Conservation (phyloP, 257 asterid species). For the Nicotiana attenuata region DNA sequence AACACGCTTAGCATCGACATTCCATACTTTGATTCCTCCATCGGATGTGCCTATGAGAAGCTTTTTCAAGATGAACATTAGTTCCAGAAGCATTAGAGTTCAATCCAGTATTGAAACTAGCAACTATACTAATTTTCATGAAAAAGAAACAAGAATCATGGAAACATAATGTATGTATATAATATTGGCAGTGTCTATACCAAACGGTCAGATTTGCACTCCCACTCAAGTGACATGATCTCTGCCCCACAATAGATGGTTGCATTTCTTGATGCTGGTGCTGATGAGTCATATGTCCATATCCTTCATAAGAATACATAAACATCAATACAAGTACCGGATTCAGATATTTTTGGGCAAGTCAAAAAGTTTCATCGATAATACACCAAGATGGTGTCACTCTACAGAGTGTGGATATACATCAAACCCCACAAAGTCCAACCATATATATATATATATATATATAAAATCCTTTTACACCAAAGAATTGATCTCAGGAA, state of each 20-base stretch:
- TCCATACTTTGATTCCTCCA: constrained; percentile 99
- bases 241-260: constrained; percentile 98
- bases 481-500: background rate
- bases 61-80: constrained; percentile 50
- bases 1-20: constrained; percentile 91
- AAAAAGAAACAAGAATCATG: constrained; percentile 14
- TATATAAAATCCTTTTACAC: background rate
- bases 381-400: background rate
- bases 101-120: constrained; percentile 20
- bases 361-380: background rate
- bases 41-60: constrained; percentile 97
- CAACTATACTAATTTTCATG: constrained; percentile 10
- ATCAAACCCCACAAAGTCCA: background rate
- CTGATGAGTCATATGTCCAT: constrained; percentile 87
- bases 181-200: constrained; percentile 35
- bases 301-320: constrained; percentile 48
- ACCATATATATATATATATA: background rate
- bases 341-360: background rate
- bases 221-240: constrained; percentile 97
- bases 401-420: background rate
- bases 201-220: constrained; percentile 94
- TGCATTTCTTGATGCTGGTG: constrained; percentile 86
- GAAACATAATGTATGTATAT: constrained; percentile 15
- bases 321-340: background rate
- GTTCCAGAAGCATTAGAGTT: constrained; percentile 26